Base-by-base conservation (phyloP, 139 green algal genomes). In the Parachlorella kessleri region DNA sequence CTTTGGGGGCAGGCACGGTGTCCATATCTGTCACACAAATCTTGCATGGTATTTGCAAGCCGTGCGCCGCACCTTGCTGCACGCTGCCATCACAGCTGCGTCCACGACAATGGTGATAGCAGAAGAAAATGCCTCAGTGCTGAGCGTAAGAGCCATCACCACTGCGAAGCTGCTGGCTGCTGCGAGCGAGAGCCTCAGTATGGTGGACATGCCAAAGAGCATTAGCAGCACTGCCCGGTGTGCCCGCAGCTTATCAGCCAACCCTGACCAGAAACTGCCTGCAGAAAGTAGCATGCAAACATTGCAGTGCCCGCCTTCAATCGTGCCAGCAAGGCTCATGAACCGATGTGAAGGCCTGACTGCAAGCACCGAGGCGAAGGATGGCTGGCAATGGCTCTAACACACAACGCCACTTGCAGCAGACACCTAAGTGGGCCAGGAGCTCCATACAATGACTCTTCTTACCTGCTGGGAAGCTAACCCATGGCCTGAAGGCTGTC, bases 31-130 rank as follows among this genome's bases (percentile, higher is more conserved):
- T n/a, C n/a, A n/a, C n/a, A n/a, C n/a, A n/a, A 59, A 59, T 59
- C 48, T 14, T 66, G 32, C 55, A 21, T 6, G 5, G 66, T 30
- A 68, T 70, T 42, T 26, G 33, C 55, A 69, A 77, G 35, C 32
- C 69, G 37, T 28, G 21, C 14, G 14, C 48, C 21, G 48, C 21
- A 59, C 48, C 48, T 59, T n/a, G 14, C 3, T 23, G 73, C 87
- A 91, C 2, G 81, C 72, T 26, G 76, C 79, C 63, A 86, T 82
- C 21, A 84, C 79, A 24, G 87, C 77, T 37, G 81, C 74, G 59
- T 92, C 88, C 0, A 77, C 82, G 23, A 92, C 75, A 6, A 91
- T 86, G 5, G 80, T 80, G 6, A 84, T 78, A 0, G 88, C 87
- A 4, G 88, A 69, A 9, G 72, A 82, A 37, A 89, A 63, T 6